Conservation (phyloP, 2,329 filamentous ascomycete species). For the Aureobasidium sp. region DNA sequence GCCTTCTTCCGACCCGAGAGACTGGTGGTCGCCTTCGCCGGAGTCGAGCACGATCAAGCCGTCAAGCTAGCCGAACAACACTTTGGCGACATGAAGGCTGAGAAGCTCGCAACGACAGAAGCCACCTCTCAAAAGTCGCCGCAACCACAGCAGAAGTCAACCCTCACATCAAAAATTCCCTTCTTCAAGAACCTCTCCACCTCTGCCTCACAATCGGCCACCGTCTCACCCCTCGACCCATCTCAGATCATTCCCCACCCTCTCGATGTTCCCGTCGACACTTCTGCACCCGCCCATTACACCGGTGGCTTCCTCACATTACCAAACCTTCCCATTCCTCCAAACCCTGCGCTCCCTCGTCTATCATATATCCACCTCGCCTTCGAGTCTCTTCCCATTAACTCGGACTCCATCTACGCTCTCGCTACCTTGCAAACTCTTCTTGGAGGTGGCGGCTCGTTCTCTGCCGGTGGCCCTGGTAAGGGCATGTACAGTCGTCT, state of each 20-base stretch:
- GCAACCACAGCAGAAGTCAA: slow-evolving; percentile 50
- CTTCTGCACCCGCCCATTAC: slow-evolving; percentile 66
- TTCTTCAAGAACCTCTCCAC: slow-evolving; percentile 87
- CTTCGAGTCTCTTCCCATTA: slow-evolving; percentile 89
- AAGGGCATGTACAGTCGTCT: slow-evolving; percentile 99
- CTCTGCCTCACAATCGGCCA: slow-evolving; percentile 57
- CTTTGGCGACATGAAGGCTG: slow-evolving; percentile 78
- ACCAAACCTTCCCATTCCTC: slow-evolving; percentile 68
- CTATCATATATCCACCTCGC: slow-evolving; percentile 92
- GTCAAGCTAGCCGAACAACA: slow-evolving; percentile 72
- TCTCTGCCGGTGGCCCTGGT: slow-evolving; percentile 90
- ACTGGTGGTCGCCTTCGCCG: slow-evolving; percentile 92
- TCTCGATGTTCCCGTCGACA: slow-evolving; percentile 46
- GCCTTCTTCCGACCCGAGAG: slow-evolving; percentile 83
- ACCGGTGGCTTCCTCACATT: slow-evolving; percentile 89
- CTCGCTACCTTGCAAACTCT: slow-evolving; percentile 92
- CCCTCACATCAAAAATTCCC: slow-evolving; percentile 73
- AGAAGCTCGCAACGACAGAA: slow-evolving; percentile 13
- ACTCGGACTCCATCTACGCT: slow-evolving; percentile 88
- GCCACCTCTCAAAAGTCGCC: slow-evolving; percentile 25
- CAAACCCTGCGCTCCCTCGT: slow-evolving; percentile 68
- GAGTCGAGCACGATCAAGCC: slow-evolving; percentile 74
- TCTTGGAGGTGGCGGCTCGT: slow-evolving; percentile 90
- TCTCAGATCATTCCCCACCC: slow-evolving; percentile 36
- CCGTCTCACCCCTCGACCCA: slow-evolving; percentile 48